Percentiles rank a stretch among this genome's conserved stretches.
These are phyloP conservation scores for Colletotrichum lindemuthianum DNA, from an alignment of 2,329 filamentous ascomycete genomes.

Conservation along the genomic window DNA sequence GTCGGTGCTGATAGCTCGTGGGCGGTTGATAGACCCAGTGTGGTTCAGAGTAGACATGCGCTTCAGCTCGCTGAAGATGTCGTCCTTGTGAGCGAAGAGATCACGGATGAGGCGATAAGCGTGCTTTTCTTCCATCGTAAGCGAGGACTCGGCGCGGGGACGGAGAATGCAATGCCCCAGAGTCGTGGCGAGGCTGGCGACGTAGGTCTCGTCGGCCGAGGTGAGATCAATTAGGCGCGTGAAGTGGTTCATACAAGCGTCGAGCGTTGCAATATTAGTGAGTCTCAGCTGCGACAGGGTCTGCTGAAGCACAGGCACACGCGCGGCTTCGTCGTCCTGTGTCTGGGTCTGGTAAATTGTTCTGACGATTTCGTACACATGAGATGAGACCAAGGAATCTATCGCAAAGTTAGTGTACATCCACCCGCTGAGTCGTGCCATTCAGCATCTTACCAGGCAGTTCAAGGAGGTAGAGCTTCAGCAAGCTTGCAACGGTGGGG, in stretches of 20 bases:
- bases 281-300: conserved; percentile 94
- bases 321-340: conserved; percentile 79
- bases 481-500: conserved; percentile 88
- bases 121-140: conserved; percentile 96
- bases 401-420: conserved; percentile 41
- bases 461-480: conserved; percentile 95
- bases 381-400: conserved; percentile 98
- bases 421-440: background rate
- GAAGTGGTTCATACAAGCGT: conserved; percentile 98
- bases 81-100: conserved; percentile 91
- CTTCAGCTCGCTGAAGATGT: conserved; percentile 96
- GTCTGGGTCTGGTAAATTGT: conserved; percentile 84
- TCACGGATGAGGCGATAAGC: conserved; percentile 90
- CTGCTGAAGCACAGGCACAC: conserved; percentile 92
- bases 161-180: conserved; percentile 89
- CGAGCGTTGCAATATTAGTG: conserved; percentile 98
- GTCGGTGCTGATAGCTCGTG: conserved; percentile 91
- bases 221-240: conserved; percentile 96
- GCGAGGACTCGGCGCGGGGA: conserved; percentile 84
- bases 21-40: conserved; percentile 70
- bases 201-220: conserved; percentile 90
- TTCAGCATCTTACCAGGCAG: conserved; percentile 76
- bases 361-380: conserved; percentile 98
- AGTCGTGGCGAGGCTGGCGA: conserved; percentile 76
- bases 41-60: conserved; percentile 80